Evolutionary conservation across 1,284 basidiomycete species (phyloP).

Genomic region (Marasmius tenuissimus): DNA sequence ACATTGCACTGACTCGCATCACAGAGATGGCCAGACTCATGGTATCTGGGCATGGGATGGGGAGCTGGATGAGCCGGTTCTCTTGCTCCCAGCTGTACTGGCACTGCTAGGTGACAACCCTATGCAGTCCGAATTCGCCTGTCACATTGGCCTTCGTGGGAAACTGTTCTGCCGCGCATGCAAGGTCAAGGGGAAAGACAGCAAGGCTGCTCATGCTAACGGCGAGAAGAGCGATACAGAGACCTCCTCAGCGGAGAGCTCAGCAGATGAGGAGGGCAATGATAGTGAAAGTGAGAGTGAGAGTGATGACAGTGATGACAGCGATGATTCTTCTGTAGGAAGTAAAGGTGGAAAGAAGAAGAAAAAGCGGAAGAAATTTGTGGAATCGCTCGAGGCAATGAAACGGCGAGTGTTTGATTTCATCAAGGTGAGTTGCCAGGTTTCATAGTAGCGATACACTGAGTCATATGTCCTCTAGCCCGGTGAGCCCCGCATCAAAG

Average conservation of each 20-base stretch:
- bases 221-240: too few species aligned
- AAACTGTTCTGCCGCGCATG: slow-evolving; percentile 41
- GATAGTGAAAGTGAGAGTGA: too few species aligned
- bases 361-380: slow-evolving; percentile 2
- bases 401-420: neutral
- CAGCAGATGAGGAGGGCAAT: too few species aligned
- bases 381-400: neutral
- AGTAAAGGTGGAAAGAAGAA: too few species aligned
- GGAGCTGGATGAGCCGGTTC: slow-evolving; percentile 23
- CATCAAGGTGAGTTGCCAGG: neutral
- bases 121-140: slow-evolving; percentile 45
- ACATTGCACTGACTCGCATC: too few species aligned
- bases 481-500: neutral
- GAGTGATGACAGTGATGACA: slow-evolving; percentile 10
- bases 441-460: too few species aligned
- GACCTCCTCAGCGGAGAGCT: too few species aligned
- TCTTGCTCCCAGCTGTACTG: slow-evolving; percentile 32
- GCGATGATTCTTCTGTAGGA: too few species aligned
- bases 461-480: neutral
- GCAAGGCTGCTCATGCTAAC: neutral
- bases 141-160: slow-evolving; percentile 37
- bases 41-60: slow-evolving; percentile 39
- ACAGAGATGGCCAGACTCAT: slow-evolving; percentile 22
- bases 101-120: slow-evolving; percentile 43
- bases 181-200: slow-evolving; percentile 24